Evolutionary conservation across 495 filamentous ascomycete species (phyloP), one percentile per base, ranked within the genome.

Genomic region (Aspergillus coremiiformis): DNA sequence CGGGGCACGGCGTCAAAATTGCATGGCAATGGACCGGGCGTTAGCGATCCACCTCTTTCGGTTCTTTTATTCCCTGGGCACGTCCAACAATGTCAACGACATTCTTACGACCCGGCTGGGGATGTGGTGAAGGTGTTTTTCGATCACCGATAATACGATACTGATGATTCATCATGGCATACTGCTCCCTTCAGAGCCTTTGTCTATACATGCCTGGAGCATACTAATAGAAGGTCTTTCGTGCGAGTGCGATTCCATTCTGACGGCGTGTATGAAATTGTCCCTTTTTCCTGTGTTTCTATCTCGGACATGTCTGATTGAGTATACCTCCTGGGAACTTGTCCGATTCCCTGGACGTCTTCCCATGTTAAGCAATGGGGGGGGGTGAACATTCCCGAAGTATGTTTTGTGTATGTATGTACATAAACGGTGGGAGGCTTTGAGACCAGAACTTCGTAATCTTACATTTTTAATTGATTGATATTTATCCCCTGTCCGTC

Each of bases 231-330:
- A 44, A 33, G 52, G 52, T 44, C 21, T 42, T 45, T 33, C 46
- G 26, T 42, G 45, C 19, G 52, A 45, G 46, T 30, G 39, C 47
- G 33, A 33, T 44, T 62, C 24, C 37, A 47, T 55, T 54, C 44
- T 55, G 26, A 55, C 49, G 52, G 56, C 53, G 49, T 60, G 54
- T 58, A 58, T 49, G 55, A 59, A 52, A 39, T 58, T 59, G 46
- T 52, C 17, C 26, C 41, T 55, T 51, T 12, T 47, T 44, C 46
- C 17, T 41, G 14, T 20, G 19, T 55, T 53, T 43, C 30, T 46
- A 56, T 51, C 35, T 55, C 58, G 61, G 66, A 64, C 60, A 52
- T 69, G 63, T 66, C 52, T 71, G 67, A 63, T 62, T 67, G 60
- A 65, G 64, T 68, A 68, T 71, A 68, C 66, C 66, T 60, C 57